phyloP scores from a whole-genome alignment of 75 land plant genomes.

The Sequoia sempervirens region DNA sequence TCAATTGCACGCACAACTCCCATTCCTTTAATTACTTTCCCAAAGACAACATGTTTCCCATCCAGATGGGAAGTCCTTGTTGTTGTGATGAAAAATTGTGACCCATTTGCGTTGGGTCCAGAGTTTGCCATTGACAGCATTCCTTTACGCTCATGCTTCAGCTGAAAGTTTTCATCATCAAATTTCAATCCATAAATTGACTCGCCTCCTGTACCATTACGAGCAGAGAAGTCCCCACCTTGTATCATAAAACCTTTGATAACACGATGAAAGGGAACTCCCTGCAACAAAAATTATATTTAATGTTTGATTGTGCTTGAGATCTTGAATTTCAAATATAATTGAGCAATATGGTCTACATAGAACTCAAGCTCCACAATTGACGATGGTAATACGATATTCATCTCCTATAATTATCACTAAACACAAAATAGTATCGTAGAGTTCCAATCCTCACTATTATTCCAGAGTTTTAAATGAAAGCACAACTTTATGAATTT shows the following conservation, averaged over 20 bases:
- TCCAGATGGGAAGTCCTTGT: constrained; percentile 84
- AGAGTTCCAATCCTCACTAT: not conserved
- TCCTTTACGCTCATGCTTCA: constrained; percentile 97
- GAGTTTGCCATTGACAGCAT: constrained; percentile 96
- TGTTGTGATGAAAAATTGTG: constrained; percentile 96
- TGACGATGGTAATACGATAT: not conserved
- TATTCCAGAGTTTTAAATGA: not conserved
- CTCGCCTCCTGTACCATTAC: constrained; percentile 96
- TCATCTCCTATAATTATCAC: not conserved
- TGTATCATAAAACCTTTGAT: constrained; percentile 97
- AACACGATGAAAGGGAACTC: constrained; percentile 80
- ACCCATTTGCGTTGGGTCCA: constrained; percentile 92
- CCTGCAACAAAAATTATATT: constrained; percentile 37
- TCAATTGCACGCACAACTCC: constrained; percentile 90
- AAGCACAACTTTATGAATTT: not conserved
- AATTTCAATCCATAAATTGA: constrained; percentile 92
- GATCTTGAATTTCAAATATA: not conserved
- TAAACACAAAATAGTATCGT: not conserved
- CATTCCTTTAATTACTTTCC: constrained; percentile 91
- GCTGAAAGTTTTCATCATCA: constrained; percentile 88
- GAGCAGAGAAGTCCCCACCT: constrained; percentile 94
- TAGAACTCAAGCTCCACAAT: not conserved
- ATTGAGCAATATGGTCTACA: not conserved
- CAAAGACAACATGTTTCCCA: constrained; percentile 98
- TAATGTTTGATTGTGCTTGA: not conserved